phyloP scores from a whole-genome alignment of 192 early-diverging fungal species.

The Coemansia sp. region DNA sequence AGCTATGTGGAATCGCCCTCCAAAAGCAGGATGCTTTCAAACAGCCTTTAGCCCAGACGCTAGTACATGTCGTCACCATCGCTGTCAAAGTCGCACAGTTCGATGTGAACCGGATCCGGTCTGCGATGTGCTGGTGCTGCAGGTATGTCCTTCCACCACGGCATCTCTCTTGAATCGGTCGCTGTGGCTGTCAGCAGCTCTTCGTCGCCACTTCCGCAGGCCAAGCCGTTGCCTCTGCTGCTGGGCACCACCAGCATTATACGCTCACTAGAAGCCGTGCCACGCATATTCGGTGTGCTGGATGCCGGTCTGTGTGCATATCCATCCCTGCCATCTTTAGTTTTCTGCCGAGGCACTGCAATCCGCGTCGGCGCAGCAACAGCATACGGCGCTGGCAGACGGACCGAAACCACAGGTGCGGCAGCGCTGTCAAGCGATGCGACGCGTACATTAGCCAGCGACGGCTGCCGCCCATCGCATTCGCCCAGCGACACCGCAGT shows the following conservation, averaged over 20 bases:
- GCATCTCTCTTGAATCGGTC: background rate
- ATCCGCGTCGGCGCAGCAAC: background rate
- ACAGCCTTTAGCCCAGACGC: background rate
- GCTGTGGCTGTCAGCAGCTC: background rate
- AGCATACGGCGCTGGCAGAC: background rate
- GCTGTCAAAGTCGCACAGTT: constrained; percentile 12
- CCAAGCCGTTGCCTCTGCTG: no score
- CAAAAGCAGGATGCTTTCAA: no score
- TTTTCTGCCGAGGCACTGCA: background rate
- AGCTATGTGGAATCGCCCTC: no score
- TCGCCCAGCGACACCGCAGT: constrained; percentile 2
- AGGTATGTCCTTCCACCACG: constrained; percentile 7
- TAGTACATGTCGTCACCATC: constrained; percentile 1
- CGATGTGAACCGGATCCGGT: background rate
- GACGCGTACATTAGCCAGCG: constrained; percentile 13
- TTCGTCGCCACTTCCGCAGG: background rate
- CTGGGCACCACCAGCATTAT: no score
- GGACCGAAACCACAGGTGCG: background rate
- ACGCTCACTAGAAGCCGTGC: no score
- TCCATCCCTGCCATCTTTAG: background rate
- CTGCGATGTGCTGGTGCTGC: background rate
- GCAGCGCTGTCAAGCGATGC: background rate
- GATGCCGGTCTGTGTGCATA: no score
- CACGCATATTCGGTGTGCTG: background rate
- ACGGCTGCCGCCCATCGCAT: constrained; percentile 8